Percentiles rank a stretch among this genome's conserved stretches.
phyloP scores from a whole-genome alignment of 169 alveolate genomes.

The Eimeria zaria region DNA sequence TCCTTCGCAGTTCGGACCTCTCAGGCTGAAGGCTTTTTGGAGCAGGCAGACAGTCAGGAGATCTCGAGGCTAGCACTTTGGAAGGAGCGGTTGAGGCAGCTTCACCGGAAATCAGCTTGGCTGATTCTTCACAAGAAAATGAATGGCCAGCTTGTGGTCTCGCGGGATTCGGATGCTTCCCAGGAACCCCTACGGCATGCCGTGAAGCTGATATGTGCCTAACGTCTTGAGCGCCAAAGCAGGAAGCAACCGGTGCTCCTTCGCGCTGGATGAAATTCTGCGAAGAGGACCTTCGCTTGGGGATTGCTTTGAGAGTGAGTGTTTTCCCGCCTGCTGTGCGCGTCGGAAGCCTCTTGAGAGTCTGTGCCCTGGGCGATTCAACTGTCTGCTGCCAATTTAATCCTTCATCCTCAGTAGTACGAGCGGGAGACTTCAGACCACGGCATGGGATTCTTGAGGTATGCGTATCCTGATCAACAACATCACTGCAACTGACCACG shows the following conservation, averaged over 20 bases:
- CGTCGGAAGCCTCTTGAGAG: slow-evolving; percentile 1
- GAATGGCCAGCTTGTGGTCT: not conserved
- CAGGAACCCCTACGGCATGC: not conserved
- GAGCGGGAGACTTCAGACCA: not conserved
- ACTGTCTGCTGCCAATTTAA: not conserved
- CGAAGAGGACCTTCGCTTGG: slow-evolving; percentile 15
- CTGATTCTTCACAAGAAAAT: not conserved
- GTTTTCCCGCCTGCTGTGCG: slow-evolving; percentile 47
- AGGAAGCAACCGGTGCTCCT: not conserved
- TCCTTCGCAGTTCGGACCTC: not conserved
- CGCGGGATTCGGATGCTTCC: not conserved
- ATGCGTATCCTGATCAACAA: not conserved
- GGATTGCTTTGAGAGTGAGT: slow-evolving; percentile 19
- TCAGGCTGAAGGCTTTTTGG: not conserved
- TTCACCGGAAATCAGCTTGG: not conserved
- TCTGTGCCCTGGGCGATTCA: not conserved
- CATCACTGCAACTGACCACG: not conserved
- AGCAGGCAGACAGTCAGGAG: not conserved
- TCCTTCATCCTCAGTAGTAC: not conserved
- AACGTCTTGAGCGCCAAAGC: not conserved
- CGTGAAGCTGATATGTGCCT: too few species aligned
- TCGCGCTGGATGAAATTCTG: not conserved
- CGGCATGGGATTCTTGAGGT: not conserved
- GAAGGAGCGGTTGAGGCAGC: not conserved
- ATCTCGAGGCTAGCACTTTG: not conserved